phyloP scores from a whole-genome alignment of 768 basidiomycete genomes.

The Suillus tomentosus region DNA sequence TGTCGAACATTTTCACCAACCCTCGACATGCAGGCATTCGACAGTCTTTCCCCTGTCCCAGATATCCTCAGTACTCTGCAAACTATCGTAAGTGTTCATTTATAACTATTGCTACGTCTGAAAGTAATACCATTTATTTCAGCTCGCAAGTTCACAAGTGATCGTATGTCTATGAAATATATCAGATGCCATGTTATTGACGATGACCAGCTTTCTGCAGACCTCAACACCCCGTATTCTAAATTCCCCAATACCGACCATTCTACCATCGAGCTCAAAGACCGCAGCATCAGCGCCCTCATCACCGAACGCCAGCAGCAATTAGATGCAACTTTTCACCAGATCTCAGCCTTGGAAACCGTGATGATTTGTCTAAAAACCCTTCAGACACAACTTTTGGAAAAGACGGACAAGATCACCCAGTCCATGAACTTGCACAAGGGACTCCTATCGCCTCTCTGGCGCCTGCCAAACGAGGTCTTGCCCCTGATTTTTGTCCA shows the following conservation, averaged over 20 bases:
- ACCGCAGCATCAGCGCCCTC: slow-evolving; percentile 19
- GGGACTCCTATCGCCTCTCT: background rate
- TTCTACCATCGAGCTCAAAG: slow-evolving; percentile 17
- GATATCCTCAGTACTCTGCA: too few species aligned
- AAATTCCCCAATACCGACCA: slow-evolving; percentile 20
- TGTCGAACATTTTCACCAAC: too few species aligned
- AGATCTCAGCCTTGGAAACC: slow-evolving; percentile 18
- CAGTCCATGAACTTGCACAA: background rate
- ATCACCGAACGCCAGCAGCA: slow-evolving; percentile 21
- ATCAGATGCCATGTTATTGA: too few species aligned
- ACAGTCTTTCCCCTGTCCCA: too few species aligned
- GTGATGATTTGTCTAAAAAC: slow-evolving; percentile 14
- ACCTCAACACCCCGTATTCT: slow-evolving; percentile 23
- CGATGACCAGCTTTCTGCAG: background rate
- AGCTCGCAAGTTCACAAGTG: too few species aligned
- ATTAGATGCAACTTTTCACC: slow-evolving; percentile 16
- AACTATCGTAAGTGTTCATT: too few species aligned
- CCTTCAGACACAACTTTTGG: background rate
- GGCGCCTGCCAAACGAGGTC: background rate
- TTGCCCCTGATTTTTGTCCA: background rate
- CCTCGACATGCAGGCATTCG: too few species aligned
- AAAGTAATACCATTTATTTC: too few species aligned
- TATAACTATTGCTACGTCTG: too few species aligned
- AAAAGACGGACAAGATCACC: background rate
- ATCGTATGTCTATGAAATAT: too few species aligned